Base-by-base conservation (phyloP, 352 stramenopile genomes). In the Pythium grandisporangium region DNA sequence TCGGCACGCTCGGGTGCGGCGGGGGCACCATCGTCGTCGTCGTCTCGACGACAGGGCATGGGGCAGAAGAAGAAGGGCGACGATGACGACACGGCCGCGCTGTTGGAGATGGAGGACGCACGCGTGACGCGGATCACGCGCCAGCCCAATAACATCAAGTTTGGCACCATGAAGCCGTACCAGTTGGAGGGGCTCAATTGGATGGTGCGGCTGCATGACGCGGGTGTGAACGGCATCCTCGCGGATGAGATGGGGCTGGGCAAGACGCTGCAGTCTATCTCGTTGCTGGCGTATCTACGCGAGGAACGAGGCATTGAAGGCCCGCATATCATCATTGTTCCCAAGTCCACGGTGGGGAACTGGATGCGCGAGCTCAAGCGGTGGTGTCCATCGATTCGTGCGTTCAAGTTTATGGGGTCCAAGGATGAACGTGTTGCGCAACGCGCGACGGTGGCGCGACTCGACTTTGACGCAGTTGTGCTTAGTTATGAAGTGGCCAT, bases 241-340 rank as follows among this genome's bases (percentile, higher is more conserved):
- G 80, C 80, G 2, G 80, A 93, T 37, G 80, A 93, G 45, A 93
- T 93, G 80, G 80, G 94, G 16, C 68, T 99, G 14, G 85, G 85
- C 16, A 96, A 96, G 58, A 99, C 96, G 5, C 72, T 99, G 19
- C 96, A 99, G 72, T 98, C 81, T 26, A 99, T 99, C 53, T 98
- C 88, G 16, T 63, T 99, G 30, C 76, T 99, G 22, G 95, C 93
- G 26, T 96, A 98, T 57, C 71, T 99, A 29, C 79, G 90, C n/a
- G 95, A 97, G 45, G 95, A 84, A 25, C 63, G 84, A 21, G 78
- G 70, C 24, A 96, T 98, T 5, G 84, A 95, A 51, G 96, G 96
- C 4, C 96, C 96, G 4, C 97, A 98, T 61, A 85, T 99, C n/a
- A 94, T 99, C 42, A 96, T 98, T 29, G 96, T 98, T 6, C 96